phyloP scores from a whole-genome alignment of 805 yeast species.

The Brettanomyces sp. region DNA sequence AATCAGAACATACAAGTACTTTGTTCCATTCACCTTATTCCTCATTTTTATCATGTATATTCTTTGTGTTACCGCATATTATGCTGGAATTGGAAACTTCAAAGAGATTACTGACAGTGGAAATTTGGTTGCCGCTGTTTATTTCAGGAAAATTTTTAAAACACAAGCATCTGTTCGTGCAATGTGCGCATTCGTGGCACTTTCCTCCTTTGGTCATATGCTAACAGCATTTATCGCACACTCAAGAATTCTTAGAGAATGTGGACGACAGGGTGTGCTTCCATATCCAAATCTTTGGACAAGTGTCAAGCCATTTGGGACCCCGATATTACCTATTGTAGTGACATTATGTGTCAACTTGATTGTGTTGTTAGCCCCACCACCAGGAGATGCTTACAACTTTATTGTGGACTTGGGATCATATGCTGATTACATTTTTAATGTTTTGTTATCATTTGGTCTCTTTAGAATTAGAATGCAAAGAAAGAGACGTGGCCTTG shows the following conservation, averaged over 20 bases:
- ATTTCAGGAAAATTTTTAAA: slow-evolving; percentile 67
- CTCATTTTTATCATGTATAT: slow-evolving; percentile 57
- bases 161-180: slow-evolving; percentile 49
- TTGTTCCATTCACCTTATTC: slow-evolving; percentile 68
- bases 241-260: slow-evolving; percentile 70
- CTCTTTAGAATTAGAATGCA: slow-evolving; percentile 35
- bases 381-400: slow-evolving; percentile 83
- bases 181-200: slow-evolving; percentile 69
- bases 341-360: slow-evolving; percentile 73
- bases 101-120: slow-evolving; percentile 53
- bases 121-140: slow-evolving; percentile 64
- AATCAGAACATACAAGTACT: slow-evolving; percentile 49
- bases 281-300: slow-evolving; percentile 71
- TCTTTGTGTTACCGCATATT: slow-evolving; percentile 71
- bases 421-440: slow-evolving; percentile 73
- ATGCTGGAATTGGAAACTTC: slow-evolving; percentile 63
- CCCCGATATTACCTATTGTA: slow-evolving; percentile 65
- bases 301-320: slow-evolving; percentile 57
- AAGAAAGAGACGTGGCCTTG: slow-evolving; percentile 27
- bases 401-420: slow-evolving; percentile 72
- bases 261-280: slow-evolving; percentile 73
- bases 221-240: slow-evolving; percentile 73
- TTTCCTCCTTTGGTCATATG: slow-evolving; percentile 76
- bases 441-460: slow-evolving; percentile 55
- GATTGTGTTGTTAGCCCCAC: slow-evolving; percentile 68